Base-by-base conservation (phyloP, 306 rosid genomes). In the Cicer bijugum region DNA sequence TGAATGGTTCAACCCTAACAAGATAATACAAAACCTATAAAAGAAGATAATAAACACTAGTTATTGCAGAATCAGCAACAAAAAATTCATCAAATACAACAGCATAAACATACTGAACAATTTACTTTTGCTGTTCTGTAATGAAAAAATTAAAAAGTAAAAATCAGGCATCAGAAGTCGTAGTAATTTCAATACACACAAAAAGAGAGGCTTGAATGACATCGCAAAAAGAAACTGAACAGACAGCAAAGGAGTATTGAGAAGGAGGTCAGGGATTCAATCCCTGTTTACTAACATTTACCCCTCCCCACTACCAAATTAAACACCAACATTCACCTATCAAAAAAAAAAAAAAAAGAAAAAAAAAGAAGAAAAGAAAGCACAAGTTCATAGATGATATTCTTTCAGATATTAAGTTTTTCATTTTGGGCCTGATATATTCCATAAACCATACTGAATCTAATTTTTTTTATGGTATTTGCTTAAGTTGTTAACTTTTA, bases 1-100 rank as follows among this genome's bases (percentile, higher is more conserved):
- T 94, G 84, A 91, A 91, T 46, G 99, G 99, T 87, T 94, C 99
- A 53, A 91, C 91, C 86, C 99, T 90, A 82, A 91, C 87, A 79
- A 94, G 97, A 89, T 94, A 94, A 85, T 94, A 85, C 78, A 94
- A 75, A 75, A 94, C 97, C 99, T 94, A 92, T 33, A 85, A 81
- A 72, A 75, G 71, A 69, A 77, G 81, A 78, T 61, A 69, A 45
- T 44, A 60, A 44, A 67, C 19, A 59, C 75, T 66, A 68, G 75
- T 52, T 71, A 66, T 69, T 17, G 50, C 39, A 47, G 51, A 72
- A 67, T 9, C 68, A 59, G 72, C 39, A 76, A 56, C 66, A 37
- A 50, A 61, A 67, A 65, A 8, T 37, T 46, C 72, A 84, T 39
- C 23, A 53, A 52, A 68, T 69, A 62, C 38, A 71, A 61, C 60